phyloP scores from a whole-genome alignment of 1,139 yeast genomes.

The Suhomyces panamericanus region DNA sequence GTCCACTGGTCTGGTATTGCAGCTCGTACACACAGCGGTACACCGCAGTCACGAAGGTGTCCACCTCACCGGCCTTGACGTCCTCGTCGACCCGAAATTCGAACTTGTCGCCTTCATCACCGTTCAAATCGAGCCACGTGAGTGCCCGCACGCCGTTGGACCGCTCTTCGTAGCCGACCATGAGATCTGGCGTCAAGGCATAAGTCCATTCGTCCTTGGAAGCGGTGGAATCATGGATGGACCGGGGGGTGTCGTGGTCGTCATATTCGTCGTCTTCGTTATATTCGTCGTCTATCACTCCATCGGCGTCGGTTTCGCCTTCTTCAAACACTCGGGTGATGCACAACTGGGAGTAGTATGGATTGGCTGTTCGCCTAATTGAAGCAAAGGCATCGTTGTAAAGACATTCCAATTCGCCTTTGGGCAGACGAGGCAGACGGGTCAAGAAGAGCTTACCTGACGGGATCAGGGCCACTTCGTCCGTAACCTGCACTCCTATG shows the following conservation, averaged over 20 bases:
- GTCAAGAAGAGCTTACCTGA: constrained; percentile 77
- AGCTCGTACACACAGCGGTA: constrained; percentile 75
- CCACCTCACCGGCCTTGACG: constrained; percentile 57
- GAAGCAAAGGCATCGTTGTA: constrained; percentile 73
- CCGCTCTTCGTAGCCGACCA: constrained; percentile 41
- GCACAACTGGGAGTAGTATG: constrained; percentile 68
- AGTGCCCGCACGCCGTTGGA: constrained; percentile 47
- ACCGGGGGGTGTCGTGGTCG: constrained; percentile 36
- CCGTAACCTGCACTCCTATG: constrained; percentile 60
- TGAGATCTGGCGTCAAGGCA: constrained; percentile 62
- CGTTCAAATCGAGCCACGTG: constrained; percentile 80
- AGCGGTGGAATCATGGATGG: constrained; percentile 33
- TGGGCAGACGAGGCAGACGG: constrained; percentile 77
- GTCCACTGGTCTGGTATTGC: constrained; percentile 62
- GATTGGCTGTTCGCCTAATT: constrained; percentile 66
- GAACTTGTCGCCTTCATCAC: constrained; percentile 83
- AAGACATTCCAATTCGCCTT: constrained; percentile 83
- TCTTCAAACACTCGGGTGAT: constrained; percentile 70
- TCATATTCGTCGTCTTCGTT: constrained; percentile 57
- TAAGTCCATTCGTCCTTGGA: constrained; percentile 67
- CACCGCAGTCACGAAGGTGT: constrained; percentile 62
- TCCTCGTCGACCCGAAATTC: constrained; percentile 70
- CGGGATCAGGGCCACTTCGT: constrained; percentile 72
- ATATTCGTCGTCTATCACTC: constrained; percentile 42
- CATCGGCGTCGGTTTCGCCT: constrained; percentile 53